These are phyloP conservation scores for Saccharum hybrid DNA, from an alignment of 202 grass and related monocot genomes.

Conservation along the genomic window DNA sequence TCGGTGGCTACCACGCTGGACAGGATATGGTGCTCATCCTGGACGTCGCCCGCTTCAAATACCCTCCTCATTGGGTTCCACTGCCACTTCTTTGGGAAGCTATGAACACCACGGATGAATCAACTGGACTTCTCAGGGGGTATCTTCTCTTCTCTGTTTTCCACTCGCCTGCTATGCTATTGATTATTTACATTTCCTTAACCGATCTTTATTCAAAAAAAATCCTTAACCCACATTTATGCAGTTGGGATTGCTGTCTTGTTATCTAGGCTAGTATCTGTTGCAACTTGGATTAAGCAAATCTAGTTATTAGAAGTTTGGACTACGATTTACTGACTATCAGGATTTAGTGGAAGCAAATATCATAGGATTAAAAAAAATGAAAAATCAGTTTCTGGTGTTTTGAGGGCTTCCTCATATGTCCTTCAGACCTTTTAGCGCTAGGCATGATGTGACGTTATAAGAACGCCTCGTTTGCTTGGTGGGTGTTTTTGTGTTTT, in stretches of 20 bases:
- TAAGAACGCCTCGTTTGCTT: neutral
- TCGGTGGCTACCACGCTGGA: slow-evolving; percentile 79
- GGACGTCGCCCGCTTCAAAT: slow-evolving; percentile 94
- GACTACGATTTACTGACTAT: neutral
- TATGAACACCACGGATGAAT: slow-evolving; percentile 81
- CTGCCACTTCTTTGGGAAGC: slow-evolving; percentile 88
- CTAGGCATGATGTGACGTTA: neutral
- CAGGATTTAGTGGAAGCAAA: neutral
- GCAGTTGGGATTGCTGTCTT: neutral
- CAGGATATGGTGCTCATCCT: slow-evolving; percentile 89
- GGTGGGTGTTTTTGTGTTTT: neutral
- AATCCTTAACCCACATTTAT: neutral
- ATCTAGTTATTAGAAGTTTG: neutral
- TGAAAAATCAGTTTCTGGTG: neutral
- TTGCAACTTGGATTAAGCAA: neutral
- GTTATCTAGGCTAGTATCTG: neutral
- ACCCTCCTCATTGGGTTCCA: slow-evolving; percentile 94
- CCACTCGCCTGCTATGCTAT: neutral
- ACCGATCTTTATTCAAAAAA: too few relatives aligned
- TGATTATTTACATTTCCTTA: neutral
- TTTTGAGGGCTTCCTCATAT: neutral
- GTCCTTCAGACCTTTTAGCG: neutral
- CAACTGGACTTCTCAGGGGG: slow-evolving; percentile 78
- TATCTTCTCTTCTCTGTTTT: slow-evolving; percentile 35
- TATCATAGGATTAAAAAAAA: neutral